Percentiles rank a stretch among this genome's conserved stretches.
phyloP scores from a whole-genome alignment of 371 early-diverging fungal species.

The Umbelopsis sp. region DNA sequence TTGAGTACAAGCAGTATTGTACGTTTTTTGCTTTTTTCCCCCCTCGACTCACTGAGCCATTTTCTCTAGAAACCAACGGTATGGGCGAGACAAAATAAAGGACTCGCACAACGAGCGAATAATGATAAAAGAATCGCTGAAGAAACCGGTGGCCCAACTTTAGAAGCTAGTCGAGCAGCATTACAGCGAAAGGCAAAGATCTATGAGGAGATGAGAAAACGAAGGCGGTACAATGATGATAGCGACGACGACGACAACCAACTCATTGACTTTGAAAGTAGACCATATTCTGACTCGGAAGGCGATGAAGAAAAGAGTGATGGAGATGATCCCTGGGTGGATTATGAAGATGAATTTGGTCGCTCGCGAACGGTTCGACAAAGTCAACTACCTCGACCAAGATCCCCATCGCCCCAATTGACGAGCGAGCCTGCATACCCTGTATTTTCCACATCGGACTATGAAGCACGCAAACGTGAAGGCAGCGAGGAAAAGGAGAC shows the following conservation, averaged over 20 bases:
- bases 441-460: not conserved
- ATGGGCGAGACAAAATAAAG: constrained; percentile 65
- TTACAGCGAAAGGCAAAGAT: constrained; percentile 68
- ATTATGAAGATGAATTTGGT: constrained; percentile 81
- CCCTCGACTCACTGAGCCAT: not conserved
- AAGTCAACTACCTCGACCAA: constrained; percentile 56
- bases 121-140: constrained; percentile 34
- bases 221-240: constrained; percentile 28
- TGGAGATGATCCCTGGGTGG: constrained; percentile 75
- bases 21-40: no score
- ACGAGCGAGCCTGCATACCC: constrained; percentile 12
- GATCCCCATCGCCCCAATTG: constrained; percentile 23
- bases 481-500: constrained; percentile 27
- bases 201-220: constrained; percentile 59
- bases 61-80: constrained; percentile 55
- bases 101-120: constrained; percentile 46
- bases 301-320: constrained; percentile 27
- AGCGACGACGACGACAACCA: constrained; percentile 38
- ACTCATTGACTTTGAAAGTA: constrained; percentile 55
- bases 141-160: constrained; percentile 35
- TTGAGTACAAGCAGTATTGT: not conserved
- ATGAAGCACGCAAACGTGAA: constrained; percentile 19
- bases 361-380: constrained; percentile 72
- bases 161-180: constrained; percentile 57
- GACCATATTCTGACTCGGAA: constrained; percentile 24